A percentile compares a stretch with the other conserved stretches of the same genome.
Evolutionary conservation across 768 basidiomycete species (phyloP).

Genomic region (Strobilomyces confusus): DNA sequence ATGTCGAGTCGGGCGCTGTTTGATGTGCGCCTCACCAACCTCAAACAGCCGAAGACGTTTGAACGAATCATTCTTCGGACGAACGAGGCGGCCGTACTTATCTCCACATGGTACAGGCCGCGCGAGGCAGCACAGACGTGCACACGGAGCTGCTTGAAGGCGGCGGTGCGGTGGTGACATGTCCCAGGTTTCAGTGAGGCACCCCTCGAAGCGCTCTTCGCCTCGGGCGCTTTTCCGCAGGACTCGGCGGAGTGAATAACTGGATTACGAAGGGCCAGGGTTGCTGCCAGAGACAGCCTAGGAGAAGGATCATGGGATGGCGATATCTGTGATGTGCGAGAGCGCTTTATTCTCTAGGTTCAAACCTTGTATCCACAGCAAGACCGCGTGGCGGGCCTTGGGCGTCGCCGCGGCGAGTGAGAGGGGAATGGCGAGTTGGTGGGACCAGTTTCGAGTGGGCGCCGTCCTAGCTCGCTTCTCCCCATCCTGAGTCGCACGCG

Average conservation of each 20-base stretch:
- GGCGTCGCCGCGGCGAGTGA: neutral
- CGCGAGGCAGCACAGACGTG: neutral
- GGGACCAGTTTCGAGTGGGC: neutral
- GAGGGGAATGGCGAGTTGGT: neutral
- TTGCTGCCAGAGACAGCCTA: neutral
- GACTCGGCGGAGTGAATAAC: neutral
- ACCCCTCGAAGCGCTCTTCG: neutral
- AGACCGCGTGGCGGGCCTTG: neutral
- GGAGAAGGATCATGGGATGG: neutral
- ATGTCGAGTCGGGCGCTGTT: neutral
- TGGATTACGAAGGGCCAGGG: neutral
- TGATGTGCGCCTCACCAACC: neutral
- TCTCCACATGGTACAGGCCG: neutral
- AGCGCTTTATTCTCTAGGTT: neutral
- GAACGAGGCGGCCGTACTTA: neutral
- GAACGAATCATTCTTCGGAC: neutral
- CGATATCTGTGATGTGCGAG: neutral
- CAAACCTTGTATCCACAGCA: neutral
- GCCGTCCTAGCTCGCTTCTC: neutral
- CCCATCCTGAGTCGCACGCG: neutral
- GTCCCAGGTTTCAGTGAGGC: neutral
- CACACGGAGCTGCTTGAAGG: neutral
- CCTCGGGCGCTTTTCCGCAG: neutral
- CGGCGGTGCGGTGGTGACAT: neutral
- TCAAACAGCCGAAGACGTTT: constrained; percentile 4